A percentile compares a stretch with the other conserved stretches of the same genome.
Evolutionary conservation across 805 yeast species (phyloP).

Genomic region (Zygosaccharomyces gambellarensis): DNA sequence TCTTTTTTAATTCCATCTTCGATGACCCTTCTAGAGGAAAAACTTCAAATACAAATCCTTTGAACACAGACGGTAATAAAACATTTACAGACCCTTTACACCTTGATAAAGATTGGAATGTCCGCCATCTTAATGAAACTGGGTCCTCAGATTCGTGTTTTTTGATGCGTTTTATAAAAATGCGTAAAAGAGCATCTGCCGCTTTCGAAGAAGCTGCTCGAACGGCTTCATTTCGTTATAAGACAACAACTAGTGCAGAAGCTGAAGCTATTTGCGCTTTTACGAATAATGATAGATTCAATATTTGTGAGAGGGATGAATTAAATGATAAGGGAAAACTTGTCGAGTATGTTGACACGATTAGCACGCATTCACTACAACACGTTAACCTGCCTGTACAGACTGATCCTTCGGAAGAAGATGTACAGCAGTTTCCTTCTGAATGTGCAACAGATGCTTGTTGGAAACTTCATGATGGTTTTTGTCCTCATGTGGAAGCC

Average conservation of each 20-base stretch:
- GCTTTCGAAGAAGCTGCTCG: not conserved
- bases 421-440: not conserved
- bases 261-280: not conserved
- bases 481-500: not conserved
- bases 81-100: not conserved
- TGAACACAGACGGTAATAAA: not conserved
- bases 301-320: not conserved
- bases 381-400: not conserved
- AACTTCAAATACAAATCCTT: not conserved
- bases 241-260: not conserved
- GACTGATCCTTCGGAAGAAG: not conserved
- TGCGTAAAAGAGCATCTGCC: not conserved
- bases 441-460: not conserved
- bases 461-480: not conserved
- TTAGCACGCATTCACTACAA: too few species aligned
- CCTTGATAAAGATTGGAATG: not conserved
- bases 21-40: not conserved
- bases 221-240: not conserved
- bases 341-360: not conserved
- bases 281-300: not conserved
- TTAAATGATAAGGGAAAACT: not conserved
- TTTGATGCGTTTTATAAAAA: not conserved
- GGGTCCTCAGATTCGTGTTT: not conserved
- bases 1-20: not conserved
- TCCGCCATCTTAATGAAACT: not conserved